Base-by-base conservation (phyloP, 148 eudicot species). In the Rhododendron vialii region DNA sequence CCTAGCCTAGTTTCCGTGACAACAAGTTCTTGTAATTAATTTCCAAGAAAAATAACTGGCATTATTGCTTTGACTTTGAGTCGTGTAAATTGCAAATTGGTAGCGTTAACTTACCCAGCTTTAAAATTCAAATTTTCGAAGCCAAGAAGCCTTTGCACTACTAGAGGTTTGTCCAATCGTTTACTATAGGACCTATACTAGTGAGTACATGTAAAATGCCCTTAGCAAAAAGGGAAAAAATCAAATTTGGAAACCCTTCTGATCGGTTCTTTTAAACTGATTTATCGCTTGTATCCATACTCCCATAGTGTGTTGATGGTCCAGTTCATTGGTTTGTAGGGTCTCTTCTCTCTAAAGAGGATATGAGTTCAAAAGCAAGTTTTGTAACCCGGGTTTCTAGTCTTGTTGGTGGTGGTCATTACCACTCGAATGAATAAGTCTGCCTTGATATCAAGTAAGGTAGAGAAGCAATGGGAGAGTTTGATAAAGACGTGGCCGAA, bases 381-480 rank as follows among this genome's bases (percentile, higher is more conserved):
- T 74, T 43, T 47, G 50, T 22, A 53, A 82, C 48, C 78, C 53
- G 30, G 81, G 28, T 83, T 15, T 47, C 9, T 53, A 6, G 36
- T 50, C 20, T 26, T 61, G 47, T 78, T 36, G 71, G 43, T 63
- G 74, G 28, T 63, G 55, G 7, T 65, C 20, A 20, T 28, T 82
- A 22, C 30, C 33, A 63, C 12, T 74, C 53, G 45, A 65, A 47
- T 30, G 83, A 55, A 53, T 43, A 24, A 30, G 35, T 86, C 55
- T 18, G 43, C 71, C 45, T 86, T 4, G 67, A 55, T 63, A 78
- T 38, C 26, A 30, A 11, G 74, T 74, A 26, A 30, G 81, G 43
- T 33, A 78, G 63, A 59, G 79, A 80, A 86, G 15, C 77, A 79
- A 92, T 88, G 88, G 91, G 81, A 51, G 92, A 87, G 36, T 83